Percentiles rank a stretch among this genome's conserved stretches.
Conservation (phyloP, 2,329 filamentous ascomycete genomes). For the Cytospora chrysosperma region DNA sequence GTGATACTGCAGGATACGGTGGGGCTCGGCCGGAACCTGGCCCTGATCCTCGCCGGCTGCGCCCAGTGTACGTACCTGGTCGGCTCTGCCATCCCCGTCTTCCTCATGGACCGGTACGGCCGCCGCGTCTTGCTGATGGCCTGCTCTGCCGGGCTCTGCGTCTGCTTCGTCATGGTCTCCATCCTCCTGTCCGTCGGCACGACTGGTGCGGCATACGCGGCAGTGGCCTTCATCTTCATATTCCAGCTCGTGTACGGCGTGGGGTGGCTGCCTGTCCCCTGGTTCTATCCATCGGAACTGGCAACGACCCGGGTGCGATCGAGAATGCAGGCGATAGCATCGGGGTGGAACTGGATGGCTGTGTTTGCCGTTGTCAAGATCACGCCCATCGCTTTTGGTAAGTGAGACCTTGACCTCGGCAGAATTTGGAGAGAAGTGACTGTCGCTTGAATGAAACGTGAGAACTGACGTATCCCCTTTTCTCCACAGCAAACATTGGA, state of each 20-base stretch:
- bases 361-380: slow-evolving; percentile 24
- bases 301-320: slow-evolving; percentile 41
- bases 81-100: slow-evolving; percentile 41
- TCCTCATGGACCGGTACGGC: slow-evolving; percentile 42
- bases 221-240: slow-evolving; percentile 44
- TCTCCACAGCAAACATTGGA: slow-evolving; percentile 25
- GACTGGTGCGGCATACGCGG: slow-evolving; percentile 37
- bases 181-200: slow-evolving; percentile 38
- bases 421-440: neutral
- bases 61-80: slow-evolving; percentile 40
- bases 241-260: slow-evolving; percentile 44
- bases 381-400: slow-evolving; percentile 26
- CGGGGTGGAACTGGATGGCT: slow-evolving; percentile 30
- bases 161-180: slow-evolving; percentile 42
- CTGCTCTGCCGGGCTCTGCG: slow-evolving; percentile 40
- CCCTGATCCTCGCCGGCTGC: slow-evolving; percentile 51
- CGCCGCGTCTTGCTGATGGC: slow-evolving; percentile 41
- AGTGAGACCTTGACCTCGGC: neutral
- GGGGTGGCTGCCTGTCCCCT: slow-evolving; percentile 43
- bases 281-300: slow-evolving; percentile 43
- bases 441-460: too few species aligned
- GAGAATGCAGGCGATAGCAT: slow-evolving; percentile 40
- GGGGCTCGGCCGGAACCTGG: slow-evolving; percentile 44
- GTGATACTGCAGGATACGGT: slow-evolving; percentile 40
- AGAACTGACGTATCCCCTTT: neutral